Percentiles rank a stretch among this genome's conserved stretches.
Conservation (phyloP, 192 early-diverging fungal species). For the Chytriomyces sp. region DNA sequence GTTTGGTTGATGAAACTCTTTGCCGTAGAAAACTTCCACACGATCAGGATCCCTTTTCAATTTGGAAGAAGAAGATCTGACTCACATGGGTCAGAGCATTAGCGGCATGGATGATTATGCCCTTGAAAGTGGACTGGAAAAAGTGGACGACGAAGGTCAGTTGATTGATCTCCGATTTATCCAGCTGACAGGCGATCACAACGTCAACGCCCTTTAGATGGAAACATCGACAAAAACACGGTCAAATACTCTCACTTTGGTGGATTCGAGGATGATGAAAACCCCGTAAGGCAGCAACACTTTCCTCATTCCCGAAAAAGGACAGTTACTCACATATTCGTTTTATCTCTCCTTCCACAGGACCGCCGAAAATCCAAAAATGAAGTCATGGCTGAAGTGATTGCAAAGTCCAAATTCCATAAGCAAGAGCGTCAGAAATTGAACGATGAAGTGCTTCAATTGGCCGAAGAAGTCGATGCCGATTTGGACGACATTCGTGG, state of each 20-base stretch:
- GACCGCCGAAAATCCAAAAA: constrained; percentile 81
- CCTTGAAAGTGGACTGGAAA: constrained; percentile 63
- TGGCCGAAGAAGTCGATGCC: constrained; percentile 84
- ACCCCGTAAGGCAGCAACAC: neutral
- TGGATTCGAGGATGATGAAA: constrained; percentile 75
- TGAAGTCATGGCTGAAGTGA: constrained; percentile 97
- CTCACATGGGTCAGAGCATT: constrained; percentile 94
- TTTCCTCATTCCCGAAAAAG: neutral
- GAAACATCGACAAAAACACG: constrained; percentile 70
- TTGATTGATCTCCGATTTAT: neutral
- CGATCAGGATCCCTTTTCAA: constrained; percentile 67
- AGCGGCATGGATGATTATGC: constrained; percentile 82
- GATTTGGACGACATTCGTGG: constrained; percentile 84
- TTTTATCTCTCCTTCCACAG: constrained; percentile 3
- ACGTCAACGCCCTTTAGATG: constrained; percentile 1
- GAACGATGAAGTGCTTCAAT: constrained; percentile 84
- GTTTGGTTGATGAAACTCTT: constrained; percentile 7
- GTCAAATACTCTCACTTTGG: constrained; percentile 85
- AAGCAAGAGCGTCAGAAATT: constrained; percentile 89
- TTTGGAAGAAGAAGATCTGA: constrained; percentile 80
- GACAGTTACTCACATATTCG: constrained; percentile 8
- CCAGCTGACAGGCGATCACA: neutral
- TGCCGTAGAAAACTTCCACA: constrained; percentile 28
- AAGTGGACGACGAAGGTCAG: constrained; percentile 54
- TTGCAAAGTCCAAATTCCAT: constrained; percentile 95